These are phyloP conservation scores for Myxozyma nipponensis DNA, from an alignment of 805 yeast genomes.

Conservation along the genomic window DNA sequence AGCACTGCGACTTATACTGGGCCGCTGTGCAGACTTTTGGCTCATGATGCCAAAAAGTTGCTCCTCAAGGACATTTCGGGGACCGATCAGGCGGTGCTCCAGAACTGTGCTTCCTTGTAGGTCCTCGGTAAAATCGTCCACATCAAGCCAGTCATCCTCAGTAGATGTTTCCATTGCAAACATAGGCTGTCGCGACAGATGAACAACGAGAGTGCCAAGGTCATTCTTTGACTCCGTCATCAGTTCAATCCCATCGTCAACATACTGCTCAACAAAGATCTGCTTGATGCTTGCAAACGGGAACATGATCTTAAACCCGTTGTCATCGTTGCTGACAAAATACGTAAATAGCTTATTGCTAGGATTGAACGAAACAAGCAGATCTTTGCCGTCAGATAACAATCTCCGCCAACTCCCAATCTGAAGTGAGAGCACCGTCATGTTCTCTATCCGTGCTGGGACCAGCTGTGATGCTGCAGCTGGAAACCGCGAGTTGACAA, in stretches of 20 bases:
- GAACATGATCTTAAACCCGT: slow-evolving; percentile 25
- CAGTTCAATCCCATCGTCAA: background rate
- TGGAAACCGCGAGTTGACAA: too few relatives aligned
- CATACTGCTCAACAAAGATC: slow-evolving; percentile 17
- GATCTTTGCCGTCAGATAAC: slow-evolving; percentile 19
- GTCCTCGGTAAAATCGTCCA: slow-evolving; percentile 27
- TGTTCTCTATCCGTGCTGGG: slow-evolving; percentile 6
- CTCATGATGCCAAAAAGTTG: slow-evolving; percentile 19
- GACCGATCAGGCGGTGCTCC: slow-evolving; percentile 24
- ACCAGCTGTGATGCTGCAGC: background rate
- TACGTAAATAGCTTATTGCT: slow-evolving; percentile 15
- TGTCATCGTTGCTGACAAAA: slow-evolving; percentile 23
- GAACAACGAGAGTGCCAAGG: slow-evolving; percentile 20
- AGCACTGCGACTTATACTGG: slow-evolving; percentile 1
- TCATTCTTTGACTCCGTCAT: background rate
- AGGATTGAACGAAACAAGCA: slow-evolving; percentile 21
- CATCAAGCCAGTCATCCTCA: slow-evolving; percentile 24
- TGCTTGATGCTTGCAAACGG: slow-evolving; percentile 17
- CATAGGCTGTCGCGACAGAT: slow-evolving; percentile 15
- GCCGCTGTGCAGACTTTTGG: slow-evolving; percentile 5
- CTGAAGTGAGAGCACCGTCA: slow-evolving; percentile 17
- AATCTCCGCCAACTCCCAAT: slow-evolving; percentile 28
- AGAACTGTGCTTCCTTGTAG: slow-evolving; percentile 21
- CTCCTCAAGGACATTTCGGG: slow-evolving; percentile 15
- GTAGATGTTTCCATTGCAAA: slow-evolving; percentile 20